Evolutionary conservation across 306 rosid species (phyloP).

Genomic region (Spatholobus suberectus): DNA sequence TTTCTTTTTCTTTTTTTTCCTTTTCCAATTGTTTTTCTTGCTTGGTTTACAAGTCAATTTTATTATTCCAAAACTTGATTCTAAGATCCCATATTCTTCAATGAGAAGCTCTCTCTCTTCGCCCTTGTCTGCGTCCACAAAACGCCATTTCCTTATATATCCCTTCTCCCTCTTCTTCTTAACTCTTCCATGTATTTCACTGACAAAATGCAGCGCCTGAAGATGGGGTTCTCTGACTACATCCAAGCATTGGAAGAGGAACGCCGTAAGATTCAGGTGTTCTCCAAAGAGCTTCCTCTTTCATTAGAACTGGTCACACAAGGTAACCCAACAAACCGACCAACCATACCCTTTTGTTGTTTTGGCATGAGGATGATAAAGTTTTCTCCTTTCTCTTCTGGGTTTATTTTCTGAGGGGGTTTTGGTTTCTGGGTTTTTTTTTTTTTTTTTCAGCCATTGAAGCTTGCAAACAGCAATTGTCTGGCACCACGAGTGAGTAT

Average conservation of each 20-base stretch:
- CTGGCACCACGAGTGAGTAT: conserved; percentile 66
- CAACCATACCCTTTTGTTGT: conserved; percentile 5
- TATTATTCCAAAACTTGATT: conserved; percentile 73
- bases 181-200: conserved; percentile 40
- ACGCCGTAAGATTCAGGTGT: conserved; percentile 68
- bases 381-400: conserved; percentile 6
- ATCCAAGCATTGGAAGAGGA: conserved; percentile 72
- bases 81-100: conserved; percentile 68
- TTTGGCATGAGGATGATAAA: conserved; percentile 5
- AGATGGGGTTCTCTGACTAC: conserved; percentile 57
- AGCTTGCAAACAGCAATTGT: conserved; percentile 62
- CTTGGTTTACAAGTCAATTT: conserved; percentile 55
- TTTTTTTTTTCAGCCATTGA: conserved; percentile 66
- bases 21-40: conserved; percentile 3
- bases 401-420: not conserved
- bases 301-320: conserved; percentile 76
- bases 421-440: not conserved
- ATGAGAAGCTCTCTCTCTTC: conserved; percentile 24
- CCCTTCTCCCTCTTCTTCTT: not conserved
- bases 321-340: conserved; percentile 44
- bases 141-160: conserved; percentile 40
- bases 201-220: conserved; percentile 60
- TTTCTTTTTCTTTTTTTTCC: not conserved
- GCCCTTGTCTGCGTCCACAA: conserved; percentile 47
- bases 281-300: conserved; percentile 84